phyloP scores from a whole-genome alignment of 441 rosid species.

The Pelargonium cotyledonis region DNA sequence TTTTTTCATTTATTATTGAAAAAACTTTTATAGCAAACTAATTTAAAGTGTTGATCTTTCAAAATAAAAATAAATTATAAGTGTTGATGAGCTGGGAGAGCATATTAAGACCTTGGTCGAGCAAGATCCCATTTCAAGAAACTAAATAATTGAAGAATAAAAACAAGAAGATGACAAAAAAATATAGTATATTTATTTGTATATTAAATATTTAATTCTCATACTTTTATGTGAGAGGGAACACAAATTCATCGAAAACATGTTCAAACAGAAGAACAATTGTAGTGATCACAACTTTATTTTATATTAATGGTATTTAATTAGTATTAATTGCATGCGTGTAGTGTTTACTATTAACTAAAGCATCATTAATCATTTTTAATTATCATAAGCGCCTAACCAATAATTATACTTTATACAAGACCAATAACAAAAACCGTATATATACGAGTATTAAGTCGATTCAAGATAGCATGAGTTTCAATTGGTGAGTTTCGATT shows the following conservation, averaged over 20 bases:
- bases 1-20: background rate
- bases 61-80: constrained; percentile 12
- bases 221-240: constrained; percentile 2
- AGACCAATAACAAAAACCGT: too few species aligned
- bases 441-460: too few species aligned
- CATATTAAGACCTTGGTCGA: constrained; percentile 29
- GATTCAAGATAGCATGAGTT: too few species aligned
- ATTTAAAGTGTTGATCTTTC: background rate
- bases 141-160: constrained; percentile 37
- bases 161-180: constrained; percentile 49
- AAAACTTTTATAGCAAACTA: background rate
- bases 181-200: constrained; percentile 4
- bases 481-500: too few species aligned
- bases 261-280: constrained; percentile 17
- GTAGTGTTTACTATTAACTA: too few species aligned
- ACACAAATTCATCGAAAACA: constrained; percentile 24
- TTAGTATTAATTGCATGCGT: too few species aligned
- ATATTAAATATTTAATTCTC: background rate
- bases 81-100: constrained; percentile 25
- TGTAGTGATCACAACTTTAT: background rate
- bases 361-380: too few species aligned
- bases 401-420: too few species aligned
- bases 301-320: too few species aligned
- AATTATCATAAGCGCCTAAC: too few species aligned
- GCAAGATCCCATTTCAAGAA: constrained; percentile 39